phyloP scores from a whole-genome alignment of 345 rosid genomes.

The Triadica sebifera region DNA sequence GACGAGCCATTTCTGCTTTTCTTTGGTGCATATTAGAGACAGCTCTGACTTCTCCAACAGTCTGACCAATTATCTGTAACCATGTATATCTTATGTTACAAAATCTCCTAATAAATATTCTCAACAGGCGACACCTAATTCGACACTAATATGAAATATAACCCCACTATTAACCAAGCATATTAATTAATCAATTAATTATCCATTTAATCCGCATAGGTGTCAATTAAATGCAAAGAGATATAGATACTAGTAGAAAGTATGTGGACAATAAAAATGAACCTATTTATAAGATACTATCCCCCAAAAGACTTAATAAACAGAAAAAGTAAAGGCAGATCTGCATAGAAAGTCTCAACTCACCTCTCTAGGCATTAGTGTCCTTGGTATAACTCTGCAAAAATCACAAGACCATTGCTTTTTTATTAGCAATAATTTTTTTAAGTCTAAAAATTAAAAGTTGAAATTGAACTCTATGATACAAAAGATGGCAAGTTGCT shows the following conservation, averaged over 20 bases:
- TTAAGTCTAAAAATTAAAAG: background rate
- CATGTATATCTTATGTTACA: background rate
- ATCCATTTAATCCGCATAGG: background rate
- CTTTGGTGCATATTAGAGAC: constrained; percentile 95
- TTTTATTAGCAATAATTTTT: background rate
- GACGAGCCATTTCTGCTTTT: constrained; percentile 94
- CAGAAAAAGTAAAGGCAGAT: constrained; percentile 3
- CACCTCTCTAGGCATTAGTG: constrained; percentile 91
- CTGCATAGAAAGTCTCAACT: background rate
- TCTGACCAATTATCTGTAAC: constrained; percentile 69
- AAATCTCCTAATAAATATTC: background rate
- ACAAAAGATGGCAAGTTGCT: background rate
- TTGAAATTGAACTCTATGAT: background rate
- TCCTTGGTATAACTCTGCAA: constrained; percentile 83
- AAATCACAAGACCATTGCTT: background rate
- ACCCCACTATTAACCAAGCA: background rate
- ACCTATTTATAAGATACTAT: background rate
- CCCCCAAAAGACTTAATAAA: background rate
- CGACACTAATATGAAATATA: background rate
- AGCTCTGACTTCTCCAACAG: constrained; percentile 87
- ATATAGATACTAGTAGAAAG: no score
- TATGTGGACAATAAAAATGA: background rate
- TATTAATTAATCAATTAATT: background rate
- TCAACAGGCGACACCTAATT: background rate
- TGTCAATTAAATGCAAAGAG: background rate